Conservation (phyloP, 208 protist species). For the Acanthamoeba sp. region DNA sequence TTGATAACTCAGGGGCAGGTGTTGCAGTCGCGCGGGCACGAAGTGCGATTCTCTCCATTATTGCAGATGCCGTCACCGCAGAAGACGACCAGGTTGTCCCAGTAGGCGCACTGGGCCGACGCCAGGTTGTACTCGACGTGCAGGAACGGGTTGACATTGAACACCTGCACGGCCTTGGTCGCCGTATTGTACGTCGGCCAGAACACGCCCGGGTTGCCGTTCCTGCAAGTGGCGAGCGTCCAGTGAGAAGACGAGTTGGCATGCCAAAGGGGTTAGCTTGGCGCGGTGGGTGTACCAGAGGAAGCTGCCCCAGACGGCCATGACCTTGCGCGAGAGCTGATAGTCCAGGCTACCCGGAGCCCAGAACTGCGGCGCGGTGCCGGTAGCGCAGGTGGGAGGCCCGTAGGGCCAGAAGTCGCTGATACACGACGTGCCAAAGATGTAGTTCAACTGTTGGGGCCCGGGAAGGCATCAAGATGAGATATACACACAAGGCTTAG, state of each 20-base stretch:
- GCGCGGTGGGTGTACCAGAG: not conserved
- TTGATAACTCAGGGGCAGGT: not conserved
- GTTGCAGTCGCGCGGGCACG: slow-evolving; percentile 19
- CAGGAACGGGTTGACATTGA: not conserved
- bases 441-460: slow-evolving; percentile 17
- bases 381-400: slow-evolving; percentile 13
- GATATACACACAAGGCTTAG: not conserved
- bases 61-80: slow-evolving; percentile 15
- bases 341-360: not conserved
- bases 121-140: slow-evolving; percentile 8
- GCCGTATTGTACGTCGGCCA: not conserved
- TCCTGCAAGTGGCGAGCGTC: not conserved
- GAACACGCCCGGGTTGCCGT: slow-evolving; percentile 22
- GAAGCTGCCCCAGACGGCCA: slow-evolving; percentile 25
- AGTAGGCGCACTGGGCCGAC: slow-evolving; percentile 26
- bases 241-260: not conserved
- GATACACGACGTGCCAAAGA: slow-evolving; percentile 45
- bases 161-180: slow-evolving; percentile 26
- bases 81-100: slow-evolving; percentile 13
- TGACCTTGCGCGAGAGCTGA: not conserved
- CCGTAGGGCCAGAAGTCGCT: slow-evolving; percentile 65
- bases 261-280: not conserved
- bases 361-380: slow-evolving; percentile 7
- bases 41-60: not conserved
- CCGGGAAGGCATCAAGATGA: not conserved